Percentiles rank a stretch among this genome's conserved stretches.
Conservation (phyloP, 2,329 filamentous ascomycete genomes). For the Dendryphion nanum region DNA sequence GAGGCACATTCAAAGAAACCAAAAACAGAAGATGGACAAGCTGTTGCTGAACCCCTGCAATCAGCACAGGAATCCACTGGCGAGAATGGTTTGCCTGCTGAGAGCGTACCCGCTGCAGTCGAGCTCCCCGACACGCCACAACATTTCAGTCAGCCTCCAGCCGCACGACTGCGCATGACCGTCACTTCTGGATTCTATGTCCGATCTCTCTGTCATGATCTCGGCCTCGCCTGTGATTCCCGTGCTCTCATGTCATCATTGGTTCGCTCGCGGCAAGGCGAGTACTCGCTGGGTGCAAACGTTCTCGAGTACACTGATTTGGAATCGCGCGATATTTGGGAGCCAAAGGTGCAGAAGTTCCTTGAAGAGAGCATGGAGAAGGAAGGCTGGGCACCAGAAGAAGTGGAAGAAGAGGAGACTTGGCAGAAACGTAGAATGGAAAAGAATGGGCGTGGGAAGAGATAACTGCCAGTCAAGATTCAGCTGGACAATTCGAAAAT, state of each 20-base stretch:
- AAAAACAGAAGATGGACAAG: slow-evolving; percentile 26
- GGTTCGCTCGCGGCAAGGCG: slow-evolving; percentile 74
- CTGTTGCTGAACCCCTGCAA: slow-evolving; percentile 28
- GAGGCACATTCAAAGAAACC: slow-evolving; percentile 17
- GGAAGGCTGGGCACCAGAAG: slow-evolving; percentile 34
- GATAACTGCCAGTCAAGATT: too few species aligned
- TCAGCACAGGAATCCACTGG: background rate
- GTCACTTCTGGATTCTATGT: slow-evolving; percentile 97
- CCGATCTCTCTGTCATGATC: slow-evolving; percentile 86
- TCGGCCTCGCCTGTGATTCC: slow-evolving; percentile 78
- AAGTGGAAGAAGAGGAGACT: slow-evolving; percentile 26
- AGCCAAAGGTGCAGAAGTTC: slow-evolving; percentile 64
- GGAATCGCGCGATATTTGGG: slow-evolving; percentile 74
- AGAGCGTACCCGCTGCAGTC: background rate
- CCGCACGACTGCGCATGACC: slow-evolving; percentile 81
- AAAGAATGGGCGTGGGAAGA: slow-evolving; percentile 22
- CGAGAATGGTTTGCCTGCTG: background rate
- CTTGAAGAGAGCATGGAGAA: slow-evolving; percentile 53
- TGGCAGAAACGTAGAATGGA: slow-evolving; percentile 45
- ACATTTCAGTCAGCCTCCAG: slow-evolving; percentile 58
- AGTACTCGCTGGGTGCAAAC: slow-evolving; percentile 72
- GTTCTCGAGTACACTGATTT: slow-evolving; percentile 79
- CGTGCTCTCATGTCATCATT: slow-evolving; percentile 85
- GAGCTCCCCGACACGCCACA: background rate
- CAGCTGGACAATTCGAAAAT: too few species aligned